These are phyloP conservation scores for Pyrenochaeta sp. DNA, from an alignment of 2,329 filamentous ascomycete species.

Conservation along the genomic window DNA sequence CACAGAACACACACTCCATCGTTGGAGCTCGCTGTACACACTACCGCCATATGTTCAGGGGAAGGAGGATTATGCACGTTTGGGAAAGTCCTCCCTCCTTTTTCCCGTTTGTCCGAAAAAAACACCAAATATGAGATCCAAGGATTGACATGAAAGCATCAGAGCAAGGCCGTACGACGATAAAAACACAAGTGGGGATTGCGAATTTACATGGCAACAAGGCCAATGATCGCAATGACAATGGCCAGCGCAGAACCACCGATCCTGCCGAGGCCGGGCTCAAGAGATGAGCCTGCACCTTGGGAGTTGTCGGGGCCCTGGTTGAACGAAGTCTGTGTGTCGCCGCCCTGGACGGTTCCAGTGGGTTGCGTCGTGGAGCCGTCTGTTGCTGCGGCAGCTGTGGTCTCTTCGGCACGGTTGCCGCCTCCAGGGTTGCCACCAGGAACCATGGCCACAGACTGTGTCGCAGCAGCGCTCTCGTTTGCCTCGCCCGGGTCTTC, in stretches of 20 bases:
- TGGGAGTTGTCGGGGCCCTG: conserved; percentile 30
- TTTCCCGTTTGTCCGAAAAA: background rate
- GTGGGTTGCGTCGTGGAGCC: conserved; percentile 5
- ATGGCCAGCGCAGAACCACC: conserved; percentile 45
- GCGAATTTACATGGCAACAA: conserved; percentile 39
- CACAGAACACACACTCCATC: too few relatives aligned
- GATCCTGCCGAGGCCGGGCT: conserved; percentile 35
- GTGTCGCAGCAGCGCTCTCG: conserved; percentile 35
- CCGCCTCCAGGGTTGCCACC: conserved; percentile 62
- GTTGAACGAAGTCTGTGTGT: conserved; percentile 23
- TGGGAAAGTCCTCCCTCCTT: background rate
- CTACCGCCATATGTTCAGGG: too few relatives aligned
- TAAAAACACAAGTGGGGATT: conserved; percentile 1
- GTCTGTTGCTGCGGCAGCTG: conserved; percentile 11
- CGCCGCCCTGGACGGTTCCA: conserved; percentile 4
- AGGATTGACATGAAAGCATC: conserved; percentile 9
- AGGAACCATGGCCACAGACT: conserved; percentile 59
- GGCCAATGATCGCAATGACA: conserved; percentile 40
- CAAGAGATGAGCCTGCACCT: conserved; percentile 24
- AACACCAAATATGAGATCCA: conserved; percentile 2
- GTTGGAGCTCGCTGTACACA: conserved; percentile 4
- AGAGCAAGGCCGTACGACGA: conserved; percentile 8
- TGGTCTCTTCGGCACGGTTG: conserved; percentile 44
- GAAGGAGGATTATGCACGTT: background rate
- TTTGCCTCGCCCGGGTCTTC: conserved; percentile 66